Conservation (phyloP, 129 eudicot genomes). For the Solidago caesia region DNA sequence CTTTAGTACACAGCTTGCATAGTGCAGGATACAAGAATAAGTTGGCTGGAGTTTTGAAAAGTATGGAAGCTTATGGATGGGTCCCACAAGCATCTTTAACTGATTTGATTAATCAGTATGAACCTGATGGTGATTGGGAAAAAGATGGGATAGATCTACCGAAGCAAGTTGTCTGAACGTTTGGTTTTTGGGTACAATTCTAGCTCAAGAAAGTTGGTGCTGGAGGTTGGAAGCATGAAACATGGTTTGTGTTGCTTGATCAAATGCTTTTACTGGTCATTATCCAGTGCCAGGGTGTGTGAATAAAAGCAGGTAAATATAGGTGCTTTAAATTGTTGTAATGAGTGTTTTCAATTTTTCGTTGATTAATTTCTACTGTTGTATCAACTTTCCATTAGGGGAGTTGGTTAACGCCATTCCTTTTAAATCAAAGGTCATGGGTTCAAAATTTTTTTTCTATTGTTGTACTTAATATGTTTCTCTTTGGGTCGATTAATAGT, state of each 20-base stretch:
- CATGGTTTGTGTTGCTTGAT: conserved; percentile 21
- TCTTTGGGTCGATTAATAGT: not conserved
- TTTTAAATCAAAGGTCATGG: no score
- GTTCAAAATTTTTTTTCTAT: not conserved
- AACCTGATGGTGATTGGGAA: conserved; percentile 30
- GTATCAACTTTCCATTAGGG: no score
- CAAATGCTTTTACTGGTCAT: conserved; percentile 16
- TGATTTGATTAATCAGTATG: conserved; percentile 38
- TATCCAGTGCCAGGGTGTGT: not conserved
- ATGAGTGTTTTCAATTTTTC: not conserved
- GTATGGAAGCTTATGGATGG: conserved; percentile 71
- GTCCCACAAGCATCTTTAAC: conserved; percentile 47
- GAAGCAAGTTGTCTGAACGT: conserved; percentile 35
- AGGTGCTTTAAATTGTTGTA: not conserved
- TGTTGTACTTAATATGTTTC: not conserved
- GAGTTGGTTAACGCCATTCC: no score
- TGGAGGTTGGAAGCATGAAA: conserved; percentile 9
- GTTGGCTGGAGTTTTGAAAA: conserved; percentile 45
- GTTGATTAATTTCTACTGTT: not conserved
- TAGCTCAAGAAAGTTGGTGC: conserved; percentile 21
- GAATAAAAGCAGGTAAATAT: conserved; percentile 21
- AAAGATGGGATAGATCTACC: conserved; percentile 21
- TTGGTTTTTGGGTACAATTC: conserved; percentile 30
- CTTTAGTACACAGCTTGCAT: conserved; percentile 43
- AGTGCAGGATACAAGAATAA: conserved; percentile 54